Evolutionary conservation across 2,329 filamentous ascomycete species (phyloP), one percentile per base, ranked within the genome.

Genomic region (Ceratocystis huliohia): DNA sequence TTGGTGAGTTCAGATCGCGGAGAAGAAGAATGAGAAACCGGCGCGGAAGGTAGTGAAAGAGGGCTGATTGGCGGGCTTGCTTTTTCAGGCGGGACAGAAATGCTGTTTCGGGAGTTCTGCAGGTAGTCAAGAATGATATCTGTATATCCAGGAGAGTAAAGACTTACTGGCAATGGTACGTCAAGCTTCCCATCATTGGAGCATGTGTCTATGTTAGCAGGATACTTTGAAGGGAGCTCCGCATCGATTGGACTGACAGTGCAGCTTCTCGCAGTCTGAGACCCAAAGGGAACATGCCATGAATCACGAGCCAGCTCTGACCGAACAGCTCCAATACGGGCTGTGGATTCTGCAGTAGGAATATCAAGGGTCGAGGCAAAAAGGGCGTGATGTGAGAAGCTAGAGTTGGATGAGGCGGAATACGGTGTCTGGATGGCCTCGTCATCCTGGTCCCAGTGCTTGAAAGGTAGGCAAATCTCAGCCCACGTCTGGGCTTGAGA

Each of bases 311-410:
- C 44, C 41, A 17, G 10, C 25, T 25, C 61, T 8, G 25, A 46
- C 20, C 22, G 17, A 22, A 61, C 64, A 2, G 3, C 25, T 13
- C 17, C 13, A 48, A 65, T 45, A 20, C 41, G 46, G 20, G 44
- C 53, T 13, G 25, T 41, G 13, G 50, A 41, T 15, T 65, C 64
- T 6, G 50, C 64, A 20, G 1, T 10, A 5, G 53, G 64, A 1
- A 56, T 56, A 46, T 65, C 64, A 59, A 65, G 46, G 5, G 64
- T 57, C 5, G 64, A 65, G 8, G 53, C 64, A 13, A 65, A 25
- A 15, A 61, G 17, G 5, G 50, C 37, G 22, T 65, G 44, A 17
- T 56, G 50, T 8, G 64, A 20, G 20, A 65, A 65, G 22, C 5
- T 17, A 17, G 48, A n/a, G 44, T 63, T 44, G 5, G 61, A 48